Evolutionary conservation across 495 filamentous ascomycete genomes (phyloP), one percentile per base, ranked within the genome.

Genomic region (Hypoxylon subgilvum): DNA sequence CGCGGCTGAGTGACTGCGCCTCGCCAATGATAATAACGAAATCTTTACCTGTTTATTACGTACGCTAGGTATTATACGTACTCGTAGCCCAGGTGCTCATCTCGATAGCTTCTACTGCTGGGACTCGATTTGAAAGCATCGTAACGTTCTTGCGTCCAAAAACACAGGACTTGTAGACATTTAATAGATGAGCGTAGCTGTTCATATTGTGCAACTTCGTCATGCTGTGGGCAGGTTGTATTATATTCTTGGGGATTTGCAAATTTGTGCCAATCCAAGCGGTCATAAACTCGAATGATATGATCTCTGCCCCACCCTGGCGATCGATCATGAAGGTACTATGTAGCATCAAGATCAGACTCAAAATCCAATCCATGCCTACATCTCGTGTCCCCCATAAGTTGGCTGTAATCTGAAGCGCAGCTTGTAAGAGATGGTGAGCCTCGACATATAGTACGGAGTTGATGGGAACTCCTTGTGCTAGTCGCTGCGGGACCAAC

Each of bases 391-490:
- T 54, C 41, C 43, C 53, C 52, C 43, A 45, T 43, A 58, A 28
- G 32, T 50, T 51, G 50, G 61, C 45, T 43, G 36, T 18, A 49
- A 13, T 57, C 50, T 64, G 61, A 59, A 51, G 61, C 61, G 50
- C 18, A 31, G 50, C 32, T 51, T 43, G 61, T 64, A 54, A 59
- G 61, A 64, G 50, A 54, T 45, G 27, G 18, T 14, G 34, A 45
- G 61, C 32, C 50, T 59, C 39, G 54, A 55, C 54, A n/a, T n/a
- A n/a, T n/a, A n/a, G n/a, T 59, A 46, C 38, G 54, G 61, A 43
- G 49, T n/a, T 10, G 39, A 54, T 63, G 60, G 48, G 53, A 63
- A 63, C 54, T 45, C 61, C 61, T 64, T 50, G 61, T 51, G 61
- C 54, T 30, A 44, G 59, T 64, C 54, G 35, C 54, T 51, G 61